Percentiles rank a stretch among this genome's conserved stretches.
Conservation (phyloP, 2,329 filamentous ascomycete species). For the Alternaria longipes region DNA sequence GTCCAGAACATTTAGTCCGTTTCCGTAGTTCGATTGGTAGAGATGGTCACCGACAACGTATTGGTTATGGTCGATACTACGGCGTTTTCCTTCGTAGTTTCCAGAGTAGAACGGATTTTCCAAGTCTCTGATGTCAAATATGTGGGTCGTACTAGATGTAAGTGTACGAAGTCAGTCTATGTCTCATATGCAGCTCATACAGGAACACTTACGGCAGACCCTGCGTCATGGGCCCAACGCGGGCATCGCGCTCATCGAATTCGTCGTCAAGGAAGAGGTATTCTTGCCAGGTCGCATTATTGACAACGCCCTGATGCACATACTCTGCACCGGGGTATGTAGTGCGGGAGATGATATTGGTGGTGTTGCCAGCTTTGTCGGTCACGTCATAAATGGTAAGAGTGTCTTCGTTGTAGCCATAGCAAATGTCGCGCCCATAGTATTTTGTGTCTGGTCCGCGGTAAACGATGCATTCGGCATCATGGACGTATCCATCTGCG, state of each 20-base stretch:
- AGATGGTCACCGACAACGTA: slow-evolving; percentile 50
- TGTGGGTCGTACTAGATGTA: slow-evolving; percentile 33
- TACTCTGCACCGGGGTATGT: slow-evolving; percentile 63
- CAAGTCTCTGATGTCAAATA: slow-evolving; percentile 45
- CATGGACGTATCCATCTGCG: slow-evolving; percentile 67
- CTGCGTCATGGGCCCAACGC: slow-evolving; percentile 40
- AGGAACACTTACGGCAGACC: slow-evolving; percentile 26
- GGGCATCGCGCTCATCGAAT: slow-evolving; percentile 42
- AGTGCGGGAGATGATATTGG: slow-evolving; percentile 52
- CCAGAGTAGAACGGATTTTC: slow-evolving; percentile 49
- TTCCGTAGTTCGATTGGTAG: slow-evolving; percentile 54
- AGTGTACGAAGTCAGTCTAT: too few relatives aligned
- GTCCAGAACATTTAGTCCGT: slow-evolving; percentile 50
- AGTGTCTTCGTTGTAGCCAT: slow-evolving; percentile 63
- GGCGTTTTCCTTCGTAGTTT: slow-evolving; percentile 48
- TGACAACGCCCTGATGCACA: slow-evolving; percentile 62
- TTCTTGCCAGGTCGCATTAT: slow-evolving; percentile 37
- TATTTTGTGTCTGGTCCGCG: slow-evolving; percentile 60
- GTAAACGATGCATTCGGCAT: slow-evolving; percentile 67
- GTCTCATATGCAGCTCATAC: too few relatives aligned
- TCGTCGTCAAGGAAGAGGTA: slow-evolving; percentile 46
- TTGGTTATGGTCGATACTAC: slow-evolving; percentile 56
- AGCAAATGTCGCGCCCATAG: slow-evolving; percentile 62
- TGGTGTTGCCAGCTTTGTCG: slow-evolving; percentile 57
- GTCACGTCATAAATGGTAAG: slow-evolving; percentile 61